Conservation (phyloP, 1,284 basidiomycete genomes). For the Puccinia polysora region DNA sequence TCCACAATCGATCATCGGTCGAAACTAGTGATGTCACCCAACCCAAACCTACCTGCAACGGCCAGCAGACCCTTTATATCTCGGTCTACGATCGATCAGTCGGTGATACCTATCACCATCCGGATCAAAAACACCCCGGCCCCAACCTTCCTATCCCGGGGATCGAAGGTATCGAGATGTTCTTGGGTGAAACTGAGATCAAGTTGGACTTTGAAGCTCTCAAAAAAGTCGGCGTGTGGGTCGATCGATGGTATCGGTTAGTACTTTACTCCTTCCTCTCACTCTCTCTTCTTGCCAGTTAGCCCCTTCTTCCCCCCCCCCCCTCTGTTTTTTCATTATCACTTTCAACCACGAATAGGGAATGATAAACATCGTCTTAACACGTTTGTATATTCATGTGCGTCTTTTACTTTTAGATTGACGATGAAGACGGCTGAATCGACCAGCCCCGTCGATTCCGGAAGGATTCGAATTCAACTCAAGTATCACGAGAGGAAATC, state of each 20-base stretch:
- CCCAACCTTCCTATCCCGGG: conserved; percentile 3
- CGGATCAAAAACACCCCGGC: neutral
- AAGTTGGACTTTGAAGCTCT: conserved; percentile 76
- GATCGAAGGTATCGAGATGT: conserved; percentile 67
- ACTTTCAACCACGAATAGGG: too few relatives aligned
- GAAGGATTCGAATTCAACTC: conserved; percentile 35
- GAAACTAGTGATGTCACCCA: conserved; percentile 34
- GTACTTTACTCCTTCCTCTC: neutral
- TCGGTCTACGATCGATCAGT: conserved; percentile 43
- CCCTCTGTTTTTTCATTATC: neutral
- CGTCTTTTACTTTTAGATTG: conserved; percentile 40
- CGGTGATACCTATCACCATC: conserved; percentile 18
- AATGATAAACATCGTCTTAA: too few relatives aligned
- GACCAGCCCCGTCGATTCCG: neutral
- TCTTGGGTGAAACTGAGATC: conserved; percentile 86
- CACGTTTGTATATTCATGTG: too few relatives aligned
- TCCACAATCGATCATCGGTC: neutral
- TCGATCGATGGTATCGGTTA: conserved; percentile 89
- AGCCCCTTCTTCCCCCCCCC: neutral
- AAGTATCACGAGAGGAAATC: conserved; percentile 41
- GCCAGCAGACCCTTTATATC: conserved; percentile 30
- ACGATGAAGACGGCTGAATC: conserved; percentile 26
- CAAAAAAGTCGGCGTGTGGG: conserved; percentile 55
- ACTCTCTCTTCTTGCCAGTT: neutral
- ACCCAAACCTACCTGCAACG: conserved; percentile 8